Conservation (phyloP, 768 basidiomycete genomes). For the Termitomyces sp. region DNA sequence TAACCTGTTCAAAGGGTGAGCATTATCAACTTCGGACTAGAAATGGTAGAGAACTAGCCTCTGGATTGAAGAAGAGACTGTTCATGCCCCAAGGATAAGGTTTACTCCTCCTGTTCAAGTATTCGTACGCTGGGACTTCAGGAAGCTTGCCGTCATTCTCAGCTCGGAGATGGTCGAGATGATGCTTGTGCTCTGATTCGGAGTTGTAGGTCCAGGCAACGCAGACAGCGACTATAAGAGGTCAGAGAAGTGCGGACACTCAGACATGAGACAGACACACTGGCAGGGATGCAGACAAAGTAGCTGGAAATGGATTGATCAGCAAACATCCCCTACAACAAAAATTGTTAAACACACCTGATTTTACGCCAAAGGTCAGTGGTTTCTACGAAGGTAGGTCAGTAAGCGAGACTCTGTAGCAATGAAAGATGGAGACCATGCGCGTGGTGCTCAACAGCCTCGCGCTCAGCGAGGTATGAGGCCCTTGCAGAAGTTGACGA, state of each 20-base stretch:
- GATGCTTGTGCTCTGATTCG: constrained; percentile 63
- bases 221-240: constrained; percentile 39
- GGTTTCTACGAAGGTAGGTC: constrained; percentile 46
- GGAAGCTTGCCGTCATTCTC: constrained; percentile 73
- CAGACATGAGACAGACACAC: constrained; percentile 39
- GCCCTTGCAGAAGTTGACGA: constrained; percentile 33
- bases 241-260: background rate
- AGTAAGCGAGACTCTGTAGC: background rate
- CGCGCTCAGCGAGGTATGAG: constrained; percentile 45
- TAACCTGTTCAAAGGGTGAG: constrained; percentile 34
- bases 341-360: constrained; percentile 33
- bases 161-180: constrained; percentile 62
- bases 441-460: constrained; percentile 63
- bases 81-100: constrained; percentile 87
- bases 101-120: constrained; percentile 70
- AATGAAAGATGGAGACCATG: constrained; percentile 34
- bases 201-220: constrained; percentile 51
- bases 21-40: background rate
- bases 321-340: constrained; percentile 7
- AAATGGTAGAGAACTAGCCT: constrained; percentile 38
- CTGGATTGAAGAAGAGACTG: constrained; percentile 76
- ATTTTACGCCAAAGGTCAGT: constrained; percentile 84
- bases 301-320: constrained; percentile 40
- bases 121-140: constrained; percentile 66
- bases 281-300: constrained; percentile 71